A percentile compares a stretch with the other conserved stretches of the same genome.
Conservation (phyloP, 352 stramenopile genomes). For the Globisporangium viniferum region DNA sequence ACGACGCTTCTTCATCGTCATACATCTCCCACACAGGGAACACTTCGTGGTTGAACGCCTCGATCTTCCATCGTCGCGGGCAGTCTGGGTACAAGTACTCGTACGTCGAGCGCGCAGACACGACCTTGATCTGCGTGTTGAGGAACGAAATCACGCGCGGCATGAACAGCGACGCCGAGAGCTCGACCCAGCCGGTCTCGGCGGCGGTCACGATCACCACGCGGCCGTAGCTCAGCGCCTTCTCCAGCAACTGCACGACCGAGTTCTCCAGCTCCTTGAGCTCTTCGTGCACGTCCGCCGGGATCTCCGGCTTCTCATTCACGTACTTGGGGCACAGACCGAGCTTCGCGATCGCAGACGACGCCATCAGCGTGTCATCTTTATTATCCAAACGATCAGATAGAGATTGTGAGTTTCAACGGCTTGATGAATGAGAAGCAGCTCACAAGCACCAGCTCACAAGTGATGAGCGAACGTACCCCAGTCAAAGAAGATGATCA, state of each 20-base stretch:
- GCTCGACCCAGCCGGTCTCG: constrained; percentile 88
- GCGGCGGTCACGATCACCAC: constrained; percentile 90
- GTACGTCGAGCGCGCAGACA: constrained; percentile 89
- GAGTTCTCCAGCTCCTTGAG: constrained; percentile 73
- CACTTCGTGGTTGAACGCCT: constrained; percentile 86
- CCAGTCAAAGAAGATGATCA: constrained; percentile 87
- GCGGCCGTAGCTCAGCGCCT: constrained; percentile 64
- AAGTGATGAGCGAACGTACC: constrained; percentile 32
- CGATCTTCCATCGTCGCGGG: constrained; percentile 85
- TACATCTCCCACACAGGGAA: constrained; percentile 76
- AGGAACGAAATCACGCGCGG: constrained; percentile 77
- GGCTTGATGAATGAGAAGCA: not conserved
- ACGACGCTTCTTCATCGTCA: constrained; percentile 37
- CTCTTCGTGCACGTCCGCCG: constrained; percentile 62
- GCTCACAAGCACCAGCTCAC: not conserved
- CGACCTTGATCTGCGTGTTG: constrained; percentile 78
- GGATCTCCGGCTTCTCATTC: constrained; percentile 79
- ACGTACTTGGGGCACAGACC: constrained; percentile 83
- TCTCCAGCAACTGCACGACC: constrained; percentile 72
- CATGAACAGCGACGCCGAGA: constrained; percentile 87
- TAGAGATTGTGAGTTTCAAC: constrained; percentile 5
- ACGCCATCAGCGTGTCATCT: constrained; percentile 85
- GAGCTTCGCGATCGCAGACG: constrained; percentile 74
- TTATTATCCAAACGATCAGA: constrained; percentile 1
- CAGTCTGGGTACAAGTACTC: constrained; percentile 86